phyloP scores from a whole-genome alignment of 495 filamentous ascomycete species.

The Eremomyces bilateralis region DNA sequence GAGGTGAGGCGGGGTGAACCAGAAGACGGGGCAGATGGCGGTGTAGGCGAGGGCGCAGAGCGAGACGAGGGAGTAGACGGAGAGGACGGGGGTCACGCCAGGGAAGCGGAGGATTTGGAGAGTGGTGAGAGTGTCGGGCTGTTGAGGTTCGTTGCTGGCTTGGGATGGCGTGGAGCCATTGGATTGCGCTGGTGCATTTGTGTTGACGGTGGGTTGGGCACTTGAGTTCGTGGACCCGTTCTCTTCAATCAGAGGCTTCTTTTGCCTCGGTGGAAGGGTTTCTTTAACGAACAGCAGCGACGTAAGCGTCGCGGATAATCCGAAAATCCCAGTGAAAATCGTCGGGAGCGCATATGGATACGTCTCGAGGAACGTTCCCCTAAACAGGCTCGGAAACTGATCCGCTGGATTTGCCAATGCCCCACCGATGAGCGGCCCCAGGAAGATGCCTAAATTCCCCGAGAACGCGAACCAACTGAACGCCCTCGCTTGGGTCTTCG shows the following conservation, averaged over 20 bases:
- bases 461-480: slow-evolving; percentile 54
- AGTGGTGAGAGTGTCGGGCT: no score
- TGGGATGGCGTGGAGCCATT: no score
- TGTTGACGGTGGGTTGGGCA: no score
- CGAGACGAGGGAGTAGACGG: slow-evolving; percentile 37
- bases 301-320: slow-evolving; percentile 25
- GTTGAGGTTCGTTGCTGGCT: no score
- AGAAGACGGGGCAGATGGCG: slow-evolving; percentile 38
- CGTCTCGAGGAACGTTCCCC: no score
- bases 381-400: slow-evolving; percentile 37
- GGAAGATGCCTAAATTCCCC: slow-evolving; percentile 44
- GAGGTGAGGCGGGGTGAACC: slow-evolving; percentile 29
- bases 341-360: slow-evolving; percentile 46
- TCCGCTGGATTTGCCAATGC: slow-evolving; percentile 35
- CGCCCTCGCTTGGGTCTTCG: slow-evolving; percentile 39
- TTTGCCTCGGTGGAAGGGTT: slow-evolving; percentile 13
- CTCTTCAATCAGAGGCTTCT: no score
- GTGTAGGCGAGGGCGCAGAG: slow-evolving; percentile 42
- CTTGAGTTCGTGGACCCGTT: no score
- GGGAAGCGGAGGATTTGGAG: slow-evolving; percentile 34
- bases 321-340: slow-evolving; percentile 28
- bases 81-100: slow-evolving; percentile 38
- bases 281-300: slow-evolving; percentile 33
- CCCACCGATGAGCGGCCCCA: slow-evolving; percentile 44
- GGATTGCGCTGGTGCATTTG: no score